Percentiles rank a stretch among this genome's conserved stretches.
Conservation (phyloP, 306 rosid genomes). For the Dalbergia oliveri region DNA sequence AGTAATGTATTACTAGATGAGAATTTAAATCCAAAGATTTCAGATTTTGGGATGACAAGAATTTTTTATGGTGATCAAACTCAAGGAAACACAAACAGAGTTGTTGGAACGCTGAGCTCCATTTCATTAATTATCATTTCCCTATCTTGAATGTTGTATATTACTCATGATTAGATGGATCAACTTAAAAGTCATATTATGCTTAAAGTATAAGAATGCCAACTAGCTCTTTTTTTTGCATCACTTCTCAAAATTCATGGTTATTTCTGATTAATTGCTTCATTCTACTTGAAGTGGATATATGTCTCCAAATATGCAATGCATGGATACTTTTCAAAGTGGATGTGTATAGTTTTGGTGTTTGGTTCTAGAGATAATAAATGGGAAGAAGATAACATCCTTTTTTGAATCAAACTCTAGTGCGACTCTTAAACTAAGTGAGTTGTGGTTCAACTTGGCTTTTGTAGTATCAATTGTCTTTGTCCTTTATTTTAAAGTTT, state of each 20-base stretch:
- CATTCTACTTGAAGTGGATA: slow-evolving; percentile 47
- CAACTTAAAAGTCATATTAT: background rate
- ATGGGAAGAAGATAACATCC: slow-evolving; percentile 45
- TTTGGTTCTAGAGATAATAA: slow-evolving; percentile 56
- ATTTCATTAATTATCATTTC: background rate
- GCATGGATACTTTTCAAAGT: slow-evolving; percentile 48
- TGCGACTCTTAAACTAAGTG: slow-evolving; percentile 48
- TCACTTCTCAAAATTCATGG: background rate
- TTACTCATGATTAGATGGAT: background rate
- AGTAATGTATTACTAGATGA: slow-evolving; percentile 56
- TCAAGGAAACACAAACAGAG: slow-evolving; percentile 48
- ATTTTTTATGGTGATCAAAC: slow-evolving; percentile 51
- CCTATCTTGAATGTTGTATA: too few relatives aligned
- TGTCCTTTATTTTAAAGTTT: too few relatives aligned
- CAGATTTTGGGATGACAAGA: slow-evolving; percentile 59
- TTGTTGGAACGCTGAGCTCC: slow-evolving; percentile 63
- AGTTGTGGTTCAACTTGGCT: slow-evolving; percentile 1
- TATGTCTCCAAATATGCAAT: slow-evolving; percentile 52
- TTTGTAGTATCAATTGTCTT: background rate
- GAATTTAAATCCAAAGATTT: slow-evolving; percentile 54
- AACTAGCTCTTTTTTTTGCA: too few relatives aligned
- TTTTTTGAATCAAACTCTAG: slow-evolving; percentile 42
- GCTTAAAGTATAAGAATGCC: background rate
- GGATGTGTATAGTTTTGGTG: slow-evolving; percentile 56
- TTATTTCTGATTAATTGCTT: background rate